Conservation (phyloP, 495 filamentous ascomycete genomes). For the Thozetella sp. region DNA sequence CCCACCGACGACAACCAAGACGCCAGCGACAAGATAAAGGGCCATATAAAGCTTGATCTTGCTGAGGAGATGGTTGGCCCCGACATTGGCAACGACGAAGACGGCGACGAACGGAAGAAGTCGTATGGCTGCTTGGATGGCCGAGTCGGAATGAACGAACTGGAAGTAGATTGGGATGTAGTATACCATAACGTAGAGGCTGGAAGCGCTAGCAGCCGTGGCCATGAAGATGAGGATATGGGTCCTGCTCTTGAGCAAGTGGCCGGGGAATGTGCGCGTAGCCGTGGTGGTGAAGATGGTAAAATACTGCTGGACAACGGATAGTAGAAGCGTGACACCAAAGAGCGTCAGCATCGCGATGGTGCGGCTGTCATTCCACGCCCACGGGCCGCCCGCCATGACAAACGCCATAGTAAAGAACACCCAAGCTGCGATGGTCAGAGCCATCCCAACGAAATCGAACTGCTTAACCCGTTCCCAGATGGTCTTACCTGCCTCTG, state of each 20-base stretch:
- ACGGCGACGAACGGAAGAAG: conserved; percentile 61
- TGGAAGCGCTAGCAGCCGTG: conserved; percentile 30
- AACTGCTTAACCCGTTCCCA: conserved; percentile 31
- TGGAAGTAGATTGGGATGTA: conserved; percentile 62
- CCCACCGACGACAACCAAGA: conserved; percentile 47
- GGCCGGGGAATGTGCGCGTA: conserved; percentile 53
- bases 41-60: conserved; percentile 57
- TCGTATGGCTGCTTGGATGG: conserved; percentile 52
- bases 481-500: conserved; percentile 31
- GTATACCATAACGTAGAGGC: conserved; percentile 41
- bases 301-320: conserved; percentile 51
- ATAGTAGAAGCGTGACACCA: conserved; percentile 49
- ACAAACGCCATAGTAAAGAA: conserved; percentile 35
- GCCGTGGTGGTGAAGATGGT: conserved; percentile 43
- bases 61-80: conserved; percentile 51
- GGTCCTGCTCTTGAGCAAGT: conserved; percentile 43
- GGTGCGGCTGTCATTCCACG: conserved; percentile 50
- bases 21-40: conserved; percentile 54
- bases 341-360: conserved; percentile 54
- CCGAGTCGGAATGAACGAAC: conserved; percentile 50
- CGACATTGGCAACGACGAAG: conserved; percentile 41
- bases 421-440: conserved; percentile 39
- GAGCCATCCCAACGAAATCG: conserved; percentile 41
- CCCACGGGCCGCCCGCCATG: conserved; percentile 55
- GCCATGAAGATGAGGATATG: conserved; percentile 45